phyloP scores from a whole-genome alignment of 1,284 basidiomycete species.

The Polyporus tsugae region DNA sequence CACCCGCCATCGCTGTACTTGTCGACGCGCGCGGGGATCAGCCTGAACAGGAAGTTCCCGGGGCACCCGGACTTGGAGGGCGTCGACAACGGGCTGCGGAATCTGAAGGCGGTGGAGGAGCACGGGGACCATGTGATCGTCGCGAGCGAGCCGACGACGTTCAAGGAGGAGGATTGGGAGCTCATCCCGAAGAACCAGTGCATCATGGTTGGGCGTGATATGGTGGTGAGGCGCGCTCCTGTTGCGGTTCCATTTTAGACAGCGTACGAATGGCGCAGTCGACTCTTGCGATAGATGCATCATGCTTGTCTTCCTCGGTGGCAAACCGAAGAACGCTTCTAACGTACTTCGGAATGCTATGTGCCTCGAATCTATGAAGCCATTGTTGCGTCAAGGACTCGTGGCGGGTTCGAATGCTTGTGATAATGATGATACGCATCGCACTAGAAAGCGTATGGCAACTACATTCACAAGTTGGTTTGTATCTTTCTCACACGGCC shows the following conservation, averaged over 20 bases:
- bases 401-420: not conserved
- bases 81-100: constrained; percentile 32
- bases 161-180: constrained; percentile 43
- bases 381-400: not conserved
- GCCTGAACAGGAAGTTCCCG: constrained; percentile 48
- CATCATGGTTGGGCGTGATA: constrained; percentile 43
- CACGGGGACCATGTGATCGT: constrained; percentile 47
- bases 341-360: not conserved
- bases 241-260: constrained; percentile 34
- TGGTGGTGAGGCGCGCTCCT: constrained; percentile 35
- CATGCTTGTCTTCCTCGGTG: not conserved
- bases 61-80: constrained; percentile 45
- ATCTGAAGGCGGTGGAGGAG: constrained; percentile 36
- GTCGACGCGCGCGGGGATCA: constrained; percentile 46
- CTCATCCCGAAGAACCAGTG: constrained; percentile 45
- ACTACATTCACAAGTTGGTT: too few species aligned
- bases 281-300: not conserved
- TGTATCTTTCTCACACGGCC: not conserved
- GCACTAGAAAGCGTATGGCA: not conserved
- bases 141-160: constrained; percentile 48
- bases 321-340: not conserved
- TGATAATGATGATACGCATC: not conserved
- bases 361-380: not conserved
- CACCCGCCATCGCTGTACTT: constrained; percentile 48
- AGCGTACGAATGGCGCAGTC: not conserved